phyloP scores from a whole-genome alignment of 2,329 filamentous ascomycete species.

The Exophiala spinifera region DNA sequence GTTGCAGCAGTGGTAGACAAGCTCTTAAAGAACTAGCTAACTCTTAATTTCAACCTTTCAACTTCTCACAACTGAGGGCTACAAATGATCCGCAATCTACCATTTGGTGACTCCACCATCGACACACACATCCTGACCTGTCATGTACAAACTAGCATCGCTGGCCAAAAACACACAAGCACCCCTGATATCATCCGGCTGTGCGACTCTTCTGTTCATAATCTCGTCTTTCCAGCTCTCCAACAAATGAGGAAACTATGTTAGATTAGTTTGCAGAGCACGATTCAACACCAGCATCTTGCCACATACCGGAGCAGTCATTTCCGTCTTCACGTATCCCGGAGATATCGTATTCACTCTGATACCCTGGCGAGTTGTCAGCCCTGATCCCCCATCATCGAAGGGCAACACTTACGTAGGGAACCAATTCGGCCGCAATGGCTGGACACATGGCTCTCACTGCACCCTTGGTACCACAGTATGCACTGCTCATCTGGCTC shows the following conservation, averaged over 20 bases:
- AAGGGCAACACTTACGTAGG: conserved; percentile 32
- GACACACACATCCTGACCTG: conserved; percentile 46
- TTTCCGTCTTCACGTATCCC: conserved; percentile 40
- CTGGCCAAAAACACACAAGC: conserved; percentile 50
- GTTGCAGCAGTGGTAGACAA: conserved; percentile 33
- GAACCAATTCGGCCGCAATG: conserved; percentile 46
- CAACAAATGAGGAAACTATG: conserved; percentile 45
- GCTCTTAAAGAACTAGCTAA: conserved; percentile 7
- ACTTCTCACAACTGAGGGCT: no score
- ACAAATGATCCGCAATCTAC: conserved; percentile 4
- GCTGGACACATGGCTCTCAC: conserved; percentile 48
- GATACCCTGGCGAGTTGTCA: conserved; percentile 35
- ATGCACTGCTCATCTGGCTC: conserved; percentile 48
- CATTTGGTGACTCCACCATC: conserved; percentile 40
- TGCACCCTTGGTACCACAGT: conserved; percentile 49
- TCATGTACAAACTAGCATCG: conserved; percentile 47
- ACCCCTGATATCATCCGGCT: conserved; percentile 51
- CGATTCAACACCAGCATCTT: neutral
- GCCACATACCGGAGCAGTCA: conserved; percentile 35
- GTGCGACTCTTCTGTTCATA: conserved; percentile 48
- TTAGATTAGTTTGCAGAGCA: conserved; percentile 2
- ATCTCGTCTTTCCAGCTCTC: conserved; percentile 51
- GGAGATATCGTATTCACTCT: conserved; percentile 44
- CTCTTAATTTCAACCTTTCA: no score
- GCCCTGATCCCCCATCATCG: neutral